Evolutionary conservation across 2,329 filamentous ascomycete genomes (phyloP).

Genomic region (Cercospora sojina): DNA sequence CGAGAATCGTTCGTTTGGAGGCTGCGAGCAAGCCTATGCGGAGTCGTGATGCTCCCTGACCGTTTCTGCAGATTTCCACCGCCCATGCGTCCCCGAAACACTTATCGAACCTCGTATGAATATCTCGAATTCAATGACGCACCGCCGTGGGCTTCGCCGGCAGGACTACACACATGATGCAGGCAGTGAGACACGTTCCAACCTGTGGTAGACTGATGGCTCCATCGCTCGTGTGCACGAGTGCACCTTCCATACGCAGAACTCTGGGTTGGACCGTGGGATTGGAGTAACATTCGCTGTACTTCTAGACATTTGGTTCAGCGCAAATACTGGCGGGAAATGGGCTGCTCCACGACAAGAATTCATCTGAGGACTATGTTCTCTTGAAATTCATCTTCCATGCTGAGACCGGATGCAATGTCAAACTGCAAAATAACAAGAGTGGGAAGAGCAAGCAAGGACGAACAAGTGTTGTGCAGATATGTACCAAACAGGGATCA

Average conservation of each 20-base stretch:
- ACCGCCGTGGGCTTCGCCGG: neutral
- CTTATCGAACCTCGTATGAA: neutral
- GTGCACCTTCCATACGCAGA: neutral
- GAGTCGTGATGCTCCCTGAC: neutral
- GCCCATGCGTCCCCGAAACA: neutral
- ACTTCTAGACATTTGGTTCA: neutral
- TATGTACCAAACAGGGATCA: neutral
- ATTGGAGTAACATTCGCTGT: neutral
- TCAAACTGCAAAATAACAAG: neutral
- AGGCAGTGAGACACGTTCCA: neutral
- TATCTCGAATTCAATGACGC: neutral
- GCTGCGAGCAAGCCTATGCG: neutral
- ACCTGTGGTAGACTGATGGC: neutral
- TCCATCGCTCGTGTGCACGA: neutral
- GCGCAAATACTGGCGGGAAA: neutral
- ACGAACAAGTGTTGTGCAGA: neutral
- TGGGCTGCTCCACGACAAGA: neutral
- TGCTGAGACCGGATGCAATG: neutral
- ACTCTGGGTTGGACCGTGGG: neutral
- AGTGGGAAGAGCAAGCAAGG: neutral
- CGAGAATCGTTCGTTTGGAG: neutral
- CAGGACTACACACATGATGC: neutral
- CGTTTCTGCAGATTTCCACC: neutral
- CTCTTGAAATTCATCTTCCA: neutral
- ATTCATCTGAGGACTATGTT: neutral